Percentiles rank a stretch among this genome's conserved stretches.
phyloP scores from a whole-genome alignment of 805 yeast genomes.

The Metschnikowia dekortorum region DNA sequence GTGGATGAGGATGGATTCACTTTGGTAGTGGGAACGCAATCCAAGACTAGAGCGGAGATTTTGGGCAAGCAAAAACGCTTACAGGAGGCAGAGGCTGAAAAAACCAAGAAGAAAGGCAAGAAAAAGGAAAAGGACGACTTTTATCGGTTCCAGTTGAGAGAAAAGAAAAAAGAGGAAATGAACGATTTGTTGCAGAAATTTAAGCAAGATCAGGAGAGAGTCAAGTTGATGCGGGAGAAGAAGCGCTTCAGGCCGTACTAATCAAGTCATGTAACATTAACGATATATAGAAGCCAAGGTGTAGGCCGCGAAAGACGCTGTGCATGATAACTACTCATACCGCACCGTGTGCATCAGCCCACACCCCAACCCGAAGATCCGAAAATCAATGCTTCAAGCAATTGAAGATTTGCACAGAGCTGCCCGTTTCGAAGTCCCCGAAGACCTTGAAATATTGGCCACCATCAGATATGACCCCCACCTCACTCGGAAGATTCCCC shows the following conservation, averaged over 20 bases:
- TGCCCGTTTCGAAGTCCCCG: slow-evolving; percentile 5
- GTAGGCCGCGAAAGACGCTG: slow-evolving; percentile 1
- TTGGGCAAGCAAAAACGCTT: slow-evolving; percentile 49
- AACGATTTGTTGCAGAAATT: slow-evolving; percentile 78
- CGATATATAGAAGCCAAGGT: neutral
- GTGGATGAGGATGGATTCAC: slow-evolving; percentile 96
- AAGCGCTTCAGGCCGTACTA: slow-evolving; percentile 83
- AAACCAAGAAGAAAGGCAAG: slow-evolving; percentile 49
- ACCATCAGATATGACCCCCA: slow-evolving; percentile 75
- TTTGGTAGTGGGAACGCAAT: slow-evolving; percentile 79
- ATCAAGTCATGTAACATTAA: neutral
- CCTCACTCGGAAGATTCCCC: slow-evolving; percentile 29
- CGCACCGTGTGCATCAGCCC: neutral
- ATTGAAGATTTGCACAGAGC: slow-evolving; percentile 5
- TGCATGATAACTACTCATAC: neutral
- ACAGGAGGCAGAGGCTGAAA: slow-evolving; percentile 32
- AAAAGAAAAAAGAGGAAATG: slow-evolving; percentile 88
- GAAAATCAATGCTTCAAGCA: neutral
- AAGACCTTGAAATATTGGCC: slow-evolving; percentile 50
- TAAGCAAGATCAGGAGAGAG: slow-evolving; percentile 85
- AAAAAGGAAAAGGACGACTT: slow-evolving; percentile 83
- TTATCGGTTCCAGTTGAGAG: slow-evolving; percentile 94
- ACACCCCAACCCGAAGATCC: neutral
- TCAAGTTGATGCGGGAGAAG: slow-evolving; percentile 71
- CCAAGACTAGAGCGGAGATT: slow-evolving; percentile 74